Base-by-base conservation (phyloP, 805 yeast genomes). In the Clavispora santaluciae region DNA sequence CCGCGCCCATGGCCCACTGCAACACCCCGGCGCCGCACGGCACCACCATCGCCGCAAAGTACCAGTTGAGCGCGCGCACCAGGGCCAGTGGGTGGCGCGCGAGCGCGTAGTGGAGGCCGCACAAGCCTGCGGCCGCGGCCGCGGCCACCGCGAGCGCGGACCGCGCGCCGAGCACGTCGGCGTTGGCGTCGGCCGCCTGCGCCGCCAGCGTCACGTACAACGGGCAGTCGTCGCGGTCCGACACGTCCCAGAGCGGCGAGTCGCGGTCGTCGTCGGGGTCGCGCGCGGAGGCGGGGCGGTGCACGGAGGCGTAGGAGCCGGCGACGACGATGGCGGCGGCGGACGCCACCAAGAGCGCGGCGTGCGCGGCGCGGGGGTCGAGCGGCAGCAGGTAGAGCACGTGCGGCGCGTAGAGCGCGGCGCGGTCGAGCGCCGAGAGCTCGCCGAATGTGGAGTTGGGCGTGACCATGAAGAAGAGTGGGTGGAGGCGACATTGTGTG, bases 111-210 rank as follows among this genome's bases (percentile, higher is more conserved):
- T 73, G 68, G 28, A 76, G 40, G 0, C 64, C 63, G 22, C 60
- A 43, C 30, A 79, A 56, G n/a, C 50, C 52, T 15, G 47, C 38
- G 6, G 73, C 72, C 5, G 76, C 73, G 6, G 68, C 11, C 5
- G 78, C 41, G 0, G 84, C 83, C 54, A 76, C 50, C 3, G 58
- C 13, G 5, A 67, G 29, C 0, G 73, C 80, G 35, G 56, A 63
- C 37, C 33, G 38, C 11, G 45, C 13, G 6, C 49, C 52, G 7
- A 53, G 21, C 13, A 35, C 13, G 6, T 35, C 38, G n/a, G 25
- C 24, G 25, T 33, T 41, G 18, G 45, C 40, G 11, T 36, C 25
- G 17, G 33, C 23, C 29, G 49, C 42, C 11, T 40, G 37, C 16
- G 35, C 35, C 15, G 44, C 41, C 38, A 44, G 46, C 15, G 31